Base-by-base conservation (phyloP, 176 grass and related monocot species). In the Oryza officinalis region DNA sequence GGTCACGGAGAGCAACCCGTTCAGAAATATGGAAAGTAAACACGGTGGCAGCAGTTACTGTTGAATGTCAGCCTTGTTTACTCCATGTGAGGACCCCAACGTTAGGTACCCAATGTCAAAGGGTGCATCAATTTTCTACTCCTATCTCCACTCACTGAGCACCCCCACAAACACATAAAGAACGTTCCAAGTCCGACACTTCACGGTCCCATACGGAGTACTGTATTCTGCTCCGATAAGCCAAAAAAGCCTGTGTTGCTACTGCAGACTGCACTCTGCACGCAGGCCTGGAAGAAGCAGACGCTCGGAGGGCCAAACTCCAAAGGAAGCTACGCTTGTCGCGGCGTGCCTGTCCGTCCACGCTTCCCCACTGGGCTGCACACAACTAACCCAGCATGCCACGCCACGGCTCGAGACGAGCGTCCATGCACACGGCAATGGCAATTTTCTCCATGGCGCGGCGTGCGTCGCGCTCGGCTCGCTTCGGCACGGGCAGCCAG, bases 261-360 rank as follows among this genome's bases (percentile, higher is more conserved):
- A 2, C 68, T 27, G 76, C 76, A 46, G 28, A 12, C 37, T 71
- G 38, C 69, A 26, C 5, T 26, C 4, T 71, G 71, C 57, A 14
- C 59, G 27, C 57, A 14, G 71, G 27, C 38, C 69, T 32, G 65
- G 59, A 63, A 49, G 70, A 11, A 10, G 45, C 52, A 63, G 28
- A 40, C 43, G 37, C 68, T 27, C 13, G 4, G 57, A 27, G 60
- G 69, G 69, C 69, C 69, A 26, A 37, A 80, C 76, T 66, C 69
- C 84, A 30, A 80, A 17, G 78, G 69, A 66, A 47, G 84, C 76
- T 74, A 43, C 28, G 50, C 44, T 71, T 76, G 85, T 91, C 85
- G 85, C 63, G 40, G 69, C 69, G 20, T 76, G 3, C 76, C 37
- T 81, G 85, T 87, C 37, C 76, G 85, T 84, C 33, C 37, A 20